Evolutionary conservation across 2,329 filamentous ascomycete species (phyloP), one percentile per base, ranked within the genome.

Genomic region (Aspergillus pseudoterreus): DNA sequence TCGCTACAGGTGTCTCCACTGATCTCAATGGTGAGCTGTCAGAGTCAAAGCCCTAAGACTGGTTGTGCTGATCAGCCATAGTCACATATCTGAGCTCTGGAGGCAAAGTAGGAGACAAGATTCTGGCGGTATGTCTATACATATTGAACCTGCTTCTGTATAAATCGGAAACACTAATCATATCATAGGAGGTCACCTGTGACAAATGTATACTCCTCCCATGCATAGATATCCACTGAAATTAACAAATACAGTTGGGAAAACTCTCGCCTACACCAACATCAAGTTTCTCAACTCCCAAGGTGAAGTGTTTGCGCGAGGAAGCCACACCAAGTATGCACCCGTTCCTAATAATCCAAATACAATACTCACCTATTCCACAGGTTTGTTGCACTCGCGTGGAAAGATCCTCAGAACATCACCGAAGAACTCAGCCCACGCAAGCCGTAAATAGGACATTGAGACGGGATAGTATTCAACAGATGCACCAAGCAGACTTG

Each of bases 61-160:
- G 24, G 35, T 5, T n/a, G 52, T 12, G 21, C n/a, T 22, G 2
- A 19, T 22, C 10, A 22, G n/a, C 15, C 35, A 4, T 43, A 68
- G 82, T 87, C 4, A 86, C 84, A 1, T 87, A 86, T 60, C 70
- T 87, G 12, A 81, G 75, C 47, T 82, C 82, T 2, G 84, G 84
- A 6, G 84, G 84, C 6, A 83, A 81, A 58, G 72, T 85, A 4
- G 84, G 84, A 4, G 82, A 86, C 57, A 72, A 74, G 43, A 77
- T 85, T 49, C 68, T 77, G 45, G 82, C 79, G 2, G 75, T 78
- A 67, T 56, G 74, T 69, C 35, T 39, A 8, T 36, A 24, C 36
- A 24, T 15, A 15, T 19, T 47, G 19, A 42, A 6, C 43, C 43
- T 46, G 1, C 4, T 47, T 27, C 4, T 15, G 6, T 11, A 9